Base-by-base conservation (phyloP, 805 yeast species). In the Candida boidinii region DNA sequence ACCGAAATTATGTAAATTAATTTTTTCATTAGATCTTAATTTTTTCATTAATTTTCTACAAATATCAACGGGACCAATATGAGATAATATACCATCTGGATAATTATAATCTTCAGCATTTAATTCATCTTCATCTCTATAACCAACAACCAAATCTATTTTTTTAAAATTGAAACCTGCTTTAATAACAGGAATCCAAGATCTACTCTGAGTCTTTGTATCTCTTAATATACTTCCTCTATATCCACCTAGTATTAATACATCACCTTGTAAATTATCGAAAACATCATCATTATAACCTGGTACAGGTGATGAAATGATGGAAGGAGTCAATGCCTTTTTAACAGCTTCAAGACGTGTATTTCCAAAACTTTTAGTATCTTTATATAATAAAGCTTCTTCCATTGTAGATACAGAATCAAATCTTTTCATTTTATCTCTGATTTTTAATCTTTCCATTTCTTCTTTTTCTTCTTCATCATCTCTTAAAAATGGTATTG, bases 51-150 rank as follows among this genome's bases (percentile, higher is more conserved):
- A 58, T 43, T 67, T 70, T 39, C 68, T 68, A 32, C 86, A 70
- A 14, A 87, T 69, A 51, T 87, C 96, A 12, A 87, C 75, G 1
- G 96, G 96, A 0, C 96, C 96, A 28, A 87, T 68, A 51, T 84
- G 86, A 11, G 79, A 73, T 39, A 87, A 54, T 57, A 87, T 71
- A 3, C 90, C 90, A 48, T 77, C 88, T 0, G 96, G 79, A 40
- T 68, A 68, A 5, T 86, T 67, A 14, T 49, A 50, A 16, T 70
- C 58, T 19, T 64, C 58, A 1, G 81, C 77, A 26, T 62, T 53
- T 3, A 56, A 26, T 54, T 88, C 95, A 49, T 81, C 95, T 31
- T 74, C 75, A 34, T 68, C 78, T 0, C 52, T 60, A 1, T 94
- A 90, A 0, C 95, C 95, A 15, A 88, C 60, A 10, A 74, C 56